Percentiles rank a stretch among this genome's conserved stretches.
These are phyloP conservation scores for Butyriboletus loyo DNA, from an alignment of 768 basidiomycete genomes.

Conservation along the genomic window DNA sequence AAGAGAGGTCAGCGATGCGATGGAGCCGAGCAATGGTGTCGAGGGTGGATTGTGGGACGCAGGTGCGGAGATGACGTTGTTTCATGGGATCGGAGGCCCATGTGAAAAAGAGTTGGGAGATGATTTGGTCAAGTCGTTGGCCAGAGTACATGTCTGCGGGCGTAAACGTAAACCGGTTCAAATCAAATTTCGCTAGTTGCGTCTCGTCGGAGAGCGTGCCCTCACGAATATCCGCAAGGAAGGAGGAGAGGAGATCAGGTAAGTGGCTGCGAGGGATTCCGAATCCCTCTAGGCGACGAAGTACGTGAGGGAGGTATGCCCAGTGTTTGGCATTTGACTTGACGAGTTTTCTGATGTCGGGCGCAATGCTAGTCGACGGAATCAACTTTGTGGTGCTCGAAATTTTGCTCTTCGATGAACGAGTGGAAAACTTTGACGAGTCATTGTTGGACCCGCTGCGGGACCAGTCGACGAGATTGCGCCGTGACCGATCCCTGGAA, in stretches of 20 bases:
- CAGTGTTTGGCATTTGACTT: slow-evolving; percentile 38
- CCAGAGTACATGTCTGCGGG: slow-evolving; percentile 24
- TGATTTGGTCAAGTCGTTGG: slow-evolving; percentile 44
- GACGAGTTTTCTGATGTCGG: slow-evolving; percentile 30
- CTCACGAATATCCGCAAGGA: slow-evolving; percentile 36
- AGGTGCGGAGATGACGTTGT: slow-evolving; percentile 21
- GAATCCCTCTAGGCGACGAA: slow-evolving; percentile 42
- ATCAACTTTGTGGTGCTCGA: neutral
- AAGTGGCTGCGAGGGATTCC: slow-evolving; percentile 45
- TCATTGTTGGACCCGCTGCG: neutral
- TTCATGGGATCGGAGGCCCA: slow-evolving; percentile 47
- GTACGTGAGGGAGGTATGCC: slow-evolving; percentile 33
- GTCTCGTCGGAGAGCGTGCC: slow-evolving; percentile 26
- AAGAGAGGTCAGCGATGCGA: slow-evolving; percentile 39
- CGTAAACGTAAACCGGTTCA: slow-evolving; percentile 43
- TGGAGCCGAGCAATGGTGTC: slow-evolving; percentile 38
- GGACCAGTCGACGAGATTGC: slow-evolving; percentile 1
- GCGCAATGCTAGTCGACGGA: neutral
- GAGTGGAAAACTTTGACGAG: neutral
- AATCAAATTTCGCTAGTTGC: slow-evolving; percentile 32
- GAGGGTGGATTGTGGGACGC: slow-evolving; percentile 34
- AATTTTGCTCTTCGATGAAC: neutral
- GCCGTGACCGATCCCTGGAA: neutral
- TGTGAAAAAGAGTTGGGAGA: slow-evolving; percentile 51
- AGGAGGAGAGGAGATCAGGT: slow-evolving; percentile 41